Percentiles rank a stretch among this genome's conserved stretches.
phyloP scores from a whole-genome alignment of 495 filamentous ascomycete species.

The Hyaloscypha variabilis region DNA sequence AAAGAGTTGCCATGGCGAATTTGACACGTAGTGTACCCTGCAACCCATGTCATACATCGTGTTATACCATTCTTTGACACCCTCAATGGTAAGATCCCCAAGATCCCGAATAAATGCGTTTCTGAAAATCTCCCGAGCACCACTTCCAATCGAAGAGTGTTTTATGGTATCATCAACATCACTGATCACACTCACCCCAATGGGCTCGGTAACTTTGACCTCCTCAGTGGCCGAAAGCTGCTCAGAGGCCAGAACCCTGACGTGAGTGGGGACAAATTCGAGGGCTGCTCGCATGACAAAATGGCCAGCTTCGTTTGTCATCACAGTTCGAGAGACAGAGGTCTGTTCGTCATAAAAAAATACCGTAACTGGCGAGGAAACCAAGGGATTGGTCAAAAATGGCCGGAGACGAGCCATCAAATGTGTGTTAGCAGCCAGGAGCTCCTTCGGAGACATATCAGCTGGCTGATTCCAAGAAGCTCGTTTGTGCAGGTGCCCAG shows the following conservation, averaged over 20 bases:
- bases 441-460: slow-evolving; percentile 68
- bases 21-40: slow-evolving; percentile 87
- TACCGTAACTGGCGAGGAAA: slow-evolving; percentile 74
- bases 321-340: slow-evolving; percentile 77
- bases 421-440: slow-evolving; percentile 79
- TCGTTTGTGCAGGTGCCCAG: slow-evolving; percentile 42
- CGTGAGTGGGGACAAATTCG: slow-evolving; percentile 87
- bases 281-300: slow-evolving; percentile 77
- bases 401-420: slow-evolving; percentile 85
- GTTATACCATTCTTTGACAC: slow-evolving; percentile 88
- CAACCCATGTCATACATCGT: slow-evolving; percentile 77
- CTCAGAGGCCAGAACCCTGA: slow-evolving; percentile 85
- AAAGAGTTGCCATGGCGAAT: slow-evolving; percentile 92
- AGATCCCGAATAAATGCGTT: slow-evolving; percentile 93
- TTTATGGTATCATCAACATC: slow-evolving; percentile 99
- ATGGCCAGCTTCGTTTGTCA: slow-evolving; percentile 85
- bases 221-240: slow-evolving; percentile 76
- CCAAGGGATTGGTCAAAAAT: slow-evolving; percentile 81
- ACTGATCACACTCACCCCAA: slow-evolving; percentile 91
- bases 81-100: slow-evolving; percentile 75
- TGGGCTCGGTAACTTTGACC: slow-evolving; percentile 72
- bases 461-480: slow-evolving; percentile 52
- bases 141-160: slow-evolving; percentile 83
- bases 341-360: slow-evolving; percentile 87
- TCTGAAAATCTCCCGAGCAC: slow-evolving; percentile 90